Conservation (phyloP, 1,139 yeast genomes). For the Nematodospora anomalae region DNA sequence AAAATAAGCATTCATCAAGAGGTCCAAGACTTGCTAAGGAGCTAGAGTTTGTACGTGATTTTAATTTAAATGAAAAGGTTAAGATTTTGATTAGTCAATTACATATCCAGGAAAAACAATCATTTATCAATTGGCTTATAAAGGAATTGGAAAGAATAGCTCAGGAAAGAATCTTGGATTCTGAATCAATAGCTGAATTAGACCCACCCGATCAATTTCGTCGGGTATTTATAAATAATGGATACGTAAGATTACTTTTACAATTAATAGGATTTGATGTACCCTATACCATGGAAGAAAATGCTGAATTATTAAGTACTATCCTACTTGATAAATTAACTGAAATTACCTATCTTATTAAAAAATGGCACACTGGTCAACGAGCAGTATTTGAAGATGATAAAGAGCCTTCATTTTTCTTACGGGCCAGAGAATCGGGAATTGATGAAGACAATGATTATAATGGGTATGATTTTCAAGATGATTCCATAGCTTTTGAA, state of each 20-base stretch:
- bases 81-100: constrained; percentile 52
- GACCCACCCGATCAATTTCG: constrained; percentile 21
- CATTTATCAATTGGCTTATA: constrained; percentile 44
- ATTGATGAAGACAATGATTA: constrained; percentile 20
- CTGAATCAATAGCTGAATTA: constrained; percentile 15
- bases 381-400: constrained; percentile 44
- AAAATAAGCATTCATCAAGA: constrained; percentile 15
- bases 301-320: constrained; percentile 27
- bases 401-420: constrained; percentile 37
- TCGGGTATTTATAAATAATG: constrained; percentile 36
- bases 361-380: constrained; percentile 33
- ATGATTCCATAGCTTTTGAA: constrained; percentile 38
- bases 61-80: constrained; percentile 36
- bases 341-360: constrained; percentile 26
- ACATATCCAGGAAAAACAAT: constrained; percentile 43
- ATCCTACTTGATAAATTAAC: constrained; percentile 21
- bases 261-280: constrained; percentile 36
- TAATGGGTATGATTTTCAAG: constrained; percentile 22
- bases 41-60: constrained; percentile 39
- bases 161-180: constrained; percentile 21
- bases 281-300: constrained; percentile 36
- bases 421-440: constrained; percentile 25
- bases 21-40: constrained; percentile 33
- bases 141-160: constrained; percentile 36
- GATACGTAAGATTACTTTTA: constrained; percentile 36